phyloP scores from a whole-genome alignment of 2,329 filamentous ascomycete species.

The Arthrobotrys sinensis region DNA sequence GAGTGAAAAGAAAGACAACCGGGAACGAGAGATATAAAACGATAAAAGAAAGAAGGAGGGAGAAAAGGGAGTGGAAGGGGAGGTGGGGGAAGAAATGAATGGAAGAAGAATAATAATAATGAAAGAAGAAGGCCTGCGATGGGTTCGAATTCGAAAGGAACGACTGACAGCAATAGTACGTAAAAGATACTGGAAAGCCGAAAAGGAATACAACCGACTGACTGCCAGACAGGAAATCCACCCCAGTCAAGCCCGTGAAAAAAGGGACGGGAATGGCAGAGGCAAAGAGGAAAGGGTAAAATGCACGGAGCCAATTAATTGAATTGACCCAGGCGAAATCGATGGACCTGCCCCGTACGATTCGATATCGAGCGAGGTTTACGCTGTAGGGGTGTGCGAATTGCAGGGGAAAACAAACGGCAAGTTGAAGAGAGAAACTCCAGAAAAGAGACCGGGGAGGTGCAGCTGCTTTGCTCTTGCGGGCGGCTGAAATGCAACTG shows the following conservation, averaged over 20 bases:
- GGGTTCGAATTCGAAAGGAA: conserved; percentile 3
- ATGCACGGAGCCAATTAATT: conserved; percentile 10
- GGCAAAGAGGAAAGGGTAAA: conserved; percentile 15
- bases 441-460: too few relatives aligned
- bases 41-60: conserved; percentile 17
- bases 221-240: background rate
- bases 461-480: background rate
- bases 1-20: conserved; percentile 15
- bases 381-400: background rate
- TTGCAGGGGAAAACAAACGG: conserved; percentile 25
- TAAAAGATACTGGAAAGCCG: conserved; percentile 4
- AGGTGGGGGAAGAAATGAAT: conserved; percentile 20
- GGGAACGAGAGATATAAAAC: conserved; percentile 25
- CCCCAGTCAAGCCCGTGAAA: conserved; percentile 5
- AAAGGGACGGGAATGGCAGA: conserved; percentile 14
- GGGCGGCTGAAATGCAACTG: conserved; percentile 38
- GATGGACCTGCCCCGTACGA: conserved; percentile 1
- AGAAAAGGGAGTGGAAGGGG: conserved; percentile 7
- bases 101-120: conserved; percentile 15
- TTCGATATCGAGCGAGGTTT: conserved; percentile 6
- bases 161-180: background rate
- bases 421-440: conserved; percentile 21
- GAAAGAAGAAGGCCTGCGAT: conserved; percentile 11
- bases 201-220: conserved; percentile 17
- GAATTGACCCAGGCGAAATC: conserved; percentile 1